A percentile compares a stretch with the other conserved stretches of the same genome.
phyloP scores from a whole-genome alignment of 441 rosid species.

The Corymbia calophylla region DNA sequence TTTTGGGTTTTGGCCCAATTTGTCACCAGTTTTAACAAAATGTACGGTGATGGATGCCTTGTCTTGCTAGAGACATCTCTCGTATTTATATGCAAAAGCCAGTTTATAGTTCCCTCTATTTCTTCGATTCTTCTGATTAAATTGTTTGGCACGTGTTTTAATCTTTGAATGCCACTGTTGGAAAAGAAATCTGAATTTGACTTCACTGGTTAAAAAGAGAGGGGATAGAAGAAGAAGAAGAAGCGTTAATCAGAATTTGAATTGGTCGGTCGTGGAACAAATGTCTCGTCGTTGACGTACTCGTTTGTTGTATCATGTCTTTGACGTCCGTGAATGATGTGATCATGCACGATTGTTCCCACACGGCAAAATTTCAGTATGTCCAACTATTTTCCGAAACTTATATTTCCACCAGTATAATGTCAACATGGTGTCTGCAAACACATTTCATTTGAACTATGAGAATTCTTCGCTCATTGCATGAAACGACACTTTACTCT shows the following conservation, averaged over 20 bases:
- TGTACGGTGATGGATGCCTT: not conserved
- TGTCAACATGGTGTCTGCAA: not conserved
- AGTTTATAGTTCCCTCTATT: not conserved
- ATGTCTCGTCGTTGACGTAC: not conserved
- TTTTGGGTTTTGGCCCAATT: too few relatives aligned
- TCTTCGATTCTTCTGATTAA: not conserved
- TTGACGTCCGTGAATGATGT: not conserved
- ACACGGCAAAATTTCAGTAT: not conserved
- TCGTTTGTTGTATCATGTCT: not conserved
- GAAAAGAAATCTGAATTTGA: not conserved
- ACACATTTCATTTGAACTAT: not conserved
- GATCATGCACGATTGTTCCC: not conserved
- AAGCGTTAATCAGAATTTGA: not conserved
- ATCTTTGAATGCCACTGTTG: not conserved
- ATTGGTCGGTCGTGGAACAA: not conserved
- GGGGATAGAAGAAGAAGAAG: not conserved
- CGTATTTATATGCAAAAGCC: not conserved
- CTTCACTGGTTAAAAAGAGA: not conserved
- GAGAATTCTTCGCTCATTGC: not conserved
- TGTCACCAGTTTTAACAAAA: not conserved
- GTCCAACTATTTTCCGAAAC: not conserved
- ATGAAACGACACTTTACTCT: not conserved
- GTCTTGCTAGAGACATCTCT: not conserved
- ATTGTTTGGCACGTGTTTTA: not conserved
- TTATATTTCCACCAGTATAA: not conserved